Evolutionary conservation across 1,284 basidiomycete species (phyloP).

Genomic region (Ustilago nuda): DNA sequence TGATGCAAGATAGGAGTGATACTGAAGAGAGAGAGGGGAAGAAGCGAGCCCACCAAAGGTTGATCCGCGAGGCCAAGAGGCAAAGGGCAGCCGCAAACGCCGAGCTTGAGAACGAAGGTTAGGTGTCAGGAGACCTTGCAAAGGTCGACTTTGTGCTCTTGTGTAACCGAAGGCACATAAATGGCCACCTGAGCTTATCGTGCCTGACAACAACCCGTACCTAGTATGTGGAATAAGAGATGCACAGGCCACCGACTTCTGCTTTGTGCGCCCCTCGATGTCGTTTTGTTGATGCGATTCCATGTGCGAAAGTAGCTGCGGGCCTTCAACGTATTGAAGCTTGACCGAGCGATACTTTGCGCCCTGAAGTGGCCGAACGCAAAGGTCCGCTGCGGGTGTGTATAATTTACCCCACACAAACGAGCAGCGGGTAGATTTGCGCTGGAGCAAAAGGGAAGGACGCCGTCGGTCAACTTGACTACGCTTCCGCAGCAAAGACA

Average conservation of each 20-base stretch:
- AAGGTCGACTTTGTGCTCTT: neutral
- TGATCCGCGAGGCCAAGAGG: neutral
- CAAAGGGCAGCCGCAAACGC: neutral
- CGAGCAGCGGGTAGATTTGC: neutral
- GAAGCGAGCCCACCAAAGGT: neutral
- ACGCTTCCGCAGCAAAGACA: neutral
- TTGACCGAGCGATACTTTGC: neutral
- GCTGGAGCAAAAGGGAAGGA: no score
- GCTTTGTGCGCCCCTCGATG: neutral
- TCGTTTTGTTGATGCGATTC: neutral
- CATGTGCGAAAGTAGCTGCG: no score
- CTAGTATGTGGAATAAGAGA: neutral
- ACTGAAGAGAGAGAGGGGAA: neutral
- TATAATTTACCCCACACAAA: constrained; percentile 1
- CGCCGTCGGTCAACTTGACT: no score
- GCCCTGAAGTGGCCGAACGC: neutral
- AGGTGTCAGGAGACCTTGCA: neutral
- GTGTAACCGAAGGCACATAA: neutral
- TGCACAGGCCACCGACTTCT: neutral
- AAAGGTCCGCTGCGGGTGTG: neutral
- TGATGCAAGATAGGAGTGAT: neutral
- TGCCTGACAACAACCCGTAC: neutral
- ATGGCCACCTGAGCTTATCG: neutral
- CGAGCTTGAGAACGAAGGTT: neutral
- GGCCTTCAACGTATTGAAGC: neutral